Evolutionary conservation across 768 basidiomycete species (phyloP), one percentile per base, ranked within the genome.

Genomic region (Stropharia rugosoannulata): DNA sequence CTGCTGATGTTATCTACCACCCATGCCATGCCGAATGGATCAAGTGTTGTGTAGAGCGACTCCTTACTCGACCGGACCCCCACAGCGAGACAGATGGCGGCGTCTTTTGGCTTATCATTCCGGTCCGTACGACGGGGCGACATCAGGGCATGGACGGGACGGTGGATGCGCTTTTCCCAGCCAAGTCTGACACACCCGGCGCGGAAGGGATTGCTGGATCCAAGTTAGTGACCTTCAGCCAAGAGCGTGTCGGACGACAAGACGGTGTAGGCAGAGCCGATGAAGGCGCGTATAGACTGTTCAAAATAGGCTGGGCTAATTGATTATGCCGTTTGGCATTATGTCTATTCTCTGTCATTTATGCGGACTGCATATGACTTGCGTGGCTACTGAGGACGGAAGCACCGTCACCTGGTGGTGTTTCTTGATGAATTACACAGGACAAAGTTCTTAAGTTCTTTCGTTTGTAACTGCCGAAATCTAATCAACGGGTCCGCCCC

Each of bases 1-100:
- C 85, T 0, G 90, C 92, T 32, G 90, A 94, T 61, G 84, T 92
- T 50, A 76, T 93, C 8, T 93, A 93, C 68, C 80, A 90, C 57
- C 80, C 83, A 0, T 69, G 77, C 15, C 90, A 92, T 64, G 86
- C 88, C 2, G 55, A 66, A 9, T 90, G 85, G 86, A 87, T 93
- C 63, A 80, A 80, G 49, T 64, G 62, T 3, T 89, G 88, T 51
- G 84, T 87, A 18, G 77, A 78, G 62, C 69, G 64, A 36, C 71
- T 83, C 42, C 75, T 93, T 9, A 48, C 56, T 4, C 68, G 65
- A 5, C 75, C 56, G 35, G 49, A 60, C 32, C 29, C 55, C 11
- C 39, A 42, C 29, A 41, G 49, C 12, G 58, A 29, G 52, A 48
- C 48, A 58, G 61, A 29, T 9, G 71, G 68, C 9, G 83, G 85